Evolutionary conservation across 2,329 filamentous ascomycete species (phyloP).

Genomic region (Cryphonectria radicalis): DNA sequence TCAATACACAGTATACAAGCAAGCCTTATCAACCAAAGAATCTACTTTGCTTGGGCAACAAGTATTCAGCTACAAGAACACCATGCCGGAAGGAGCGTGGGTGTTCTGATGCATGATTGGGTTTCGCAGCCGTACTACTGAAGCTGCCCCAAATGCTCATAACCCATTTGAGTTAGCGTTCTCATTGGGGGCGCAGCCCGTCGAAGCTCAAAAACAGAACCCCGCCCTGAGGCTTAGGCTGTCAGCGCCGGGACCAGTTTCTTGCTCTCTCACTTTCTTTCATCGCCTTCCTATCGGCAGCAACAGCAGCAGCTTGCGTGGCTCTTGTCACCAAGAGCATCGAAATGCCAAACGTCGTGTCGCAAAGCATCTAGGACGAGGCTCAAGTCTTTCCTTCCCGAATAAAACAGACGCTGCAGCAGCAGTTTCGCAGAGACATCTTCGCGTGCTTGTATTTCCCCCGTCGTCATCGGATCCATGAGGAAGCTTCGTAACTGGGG

Average conservation of each 20-base stretch:
- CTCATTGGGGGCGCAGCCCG: not conserved
- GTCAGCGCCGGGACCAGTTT: not conserved
- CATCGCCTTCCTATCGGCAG: not conserved
- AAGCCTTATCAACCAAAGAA: too few relatives aligned
- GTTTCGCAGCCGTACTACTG: too few relatives aligned
- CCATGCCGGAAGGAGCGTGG: too few relatives aligned
- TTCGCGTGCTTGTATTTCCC: not conserved
- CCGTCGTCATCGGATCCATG: slow-evolving; percentile 7
- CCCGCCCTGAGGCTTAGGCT: slow-evolving; percentile 5
- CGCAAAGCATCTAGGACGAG: not conserved
- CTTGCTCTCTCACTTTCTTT: not conserved
- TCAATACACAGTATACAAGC: too few relatives aligned
- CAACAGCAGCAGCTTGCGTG: not conserved
- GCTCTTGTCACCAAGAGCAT: not conserved
- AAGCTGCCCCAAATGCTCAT: not conserved
- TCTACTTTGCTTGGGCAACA: too few relatives aligned
- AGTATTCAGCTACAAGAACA: too few relatives aligned
- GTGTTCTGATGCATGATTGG: too few relatives aligned
- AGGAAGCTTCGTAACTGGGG: slow-evolving; percentile 23
- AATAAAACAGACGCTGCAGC: not conserved
- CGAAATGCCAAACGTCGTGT: not conserved
- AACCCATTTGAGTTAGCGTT: not conserved
- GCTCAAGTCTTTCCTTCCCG: not conserved
- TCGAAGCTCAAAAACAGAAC: not conserved
- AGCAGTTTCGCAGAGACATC: not conserved